Conservation (phyloP, 1,139 yeast species). For the Yarrowia galli region DNA sequence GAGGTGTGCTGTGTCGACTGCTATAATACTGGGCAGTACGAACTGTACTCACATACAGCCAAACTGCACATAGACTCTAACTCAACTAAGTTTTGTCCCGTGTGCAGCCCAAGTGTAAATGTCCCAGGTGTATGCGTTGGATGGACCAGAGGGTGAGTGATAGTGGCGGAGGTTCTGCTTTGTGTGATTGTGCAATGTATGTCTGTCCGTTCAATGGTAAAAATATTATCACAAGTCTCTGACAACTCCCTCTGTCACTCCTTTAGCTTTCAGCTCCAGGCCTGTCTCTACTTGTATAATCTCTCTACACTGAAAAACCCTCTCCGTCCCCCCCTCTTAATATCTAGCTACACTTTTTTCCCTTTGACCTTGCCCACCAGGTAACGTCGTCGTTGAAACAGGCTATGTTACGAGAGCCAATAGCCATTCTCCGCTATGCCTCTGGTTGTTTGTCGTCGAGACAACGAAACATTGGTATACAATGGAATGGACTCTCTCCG, state of each 20-base stretch:
- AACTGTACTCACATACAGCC: too few relatives aligned
- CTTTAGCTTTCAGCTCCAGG: too few relatives aligned
- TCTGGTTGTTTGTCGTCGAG: conserved; percentile 4
- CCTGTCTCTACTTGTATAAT: too few relatives aligned
- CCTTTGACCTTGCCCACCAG: not conserved
- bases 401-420: conserved; percentile 20
- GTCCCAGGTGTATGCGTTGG: too few relatives aligned
- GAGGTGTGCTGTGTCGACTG: conserved; percentile 15
- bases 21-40: conserved; percentile 30
- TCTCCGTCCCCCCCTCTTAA: not conserved
- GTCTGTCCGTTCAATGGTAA: too few relatives aligned
- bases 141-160: too few relatives aligned
- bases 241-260: too few relatives aligned
- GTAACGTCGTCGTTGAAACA: conserved; percentile 26
- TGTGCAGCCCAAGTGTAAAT: conserved; percentile 32
- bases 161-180: too few relatives aligned
- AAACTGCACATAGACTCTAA: conserved; percentile 31
- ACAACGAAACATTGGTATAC: conserved; percentile 9
- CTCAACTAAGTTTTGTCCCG: conserved; percentile 33
- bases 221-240: too few relatives aligned
- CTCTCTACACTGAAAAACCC: too few relatives aligned
- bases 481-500: conserved; percentile 18
- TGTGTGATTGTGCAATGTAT: too few relatives aligned
- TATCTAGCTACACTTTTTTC: not conserved
- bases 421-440: not conserved